A percentile compares a stretch with the other conserved stretches of the same genome.
These are phyloP conservation scores for Pseudovirgaria hyperparasitica DNA, from an alignment of 2,329 filamentous ascomycete species.

Conservation along the genomic window DNA sequence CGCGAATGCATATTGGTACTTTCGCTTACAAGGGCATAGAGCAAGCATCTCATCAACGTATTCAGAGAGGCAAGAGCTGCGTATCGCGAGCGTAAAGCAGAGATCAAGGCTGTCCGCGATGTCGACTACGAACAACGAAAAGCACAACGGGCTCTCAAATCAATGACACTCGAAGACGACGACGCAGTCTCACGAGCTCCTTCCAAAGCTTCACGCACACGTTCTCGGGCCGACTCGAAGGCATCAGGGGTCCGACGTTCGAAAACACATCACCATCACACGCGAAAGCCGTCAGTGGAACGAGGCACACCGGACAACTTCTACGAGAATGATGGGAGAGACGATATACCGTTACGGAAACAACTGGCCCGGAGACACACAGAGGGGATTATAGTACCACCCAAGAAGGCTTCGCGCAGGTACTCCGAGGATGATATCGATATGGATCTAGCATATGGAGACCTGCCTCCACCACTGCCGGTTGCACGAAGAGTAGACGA, in stretches of 20 bases:
- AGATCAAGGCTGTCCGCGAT: slow-evolving; percentile 60
- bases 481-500: slow-evolving; percentile 36
- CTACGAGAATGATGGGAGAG: slow-evolving; percentile 28
- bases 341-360: slow-evolving; percentile 12
- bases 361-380: slow-evolving; percentile 32
- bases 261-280: slow-evolving; percentile 12
- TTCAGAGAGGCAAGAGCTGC: slow-evolving; percentile 86
- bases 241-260: slow-evolving; percentile 14
- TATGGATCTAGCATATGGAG: slow-evolving; percentile 85
- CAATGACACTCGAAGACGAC: slow-evolving; percentile 31
- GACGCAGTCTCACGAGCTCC: slow-evolving; percentile 11
- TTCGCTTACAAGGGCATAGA: slow-evolving; percentile 36
- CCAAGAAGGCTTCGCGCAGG: slow-evolving; percentile 15
- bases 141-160: slow-evolving; percentile 45
- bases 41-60: slow-evolving; percentile 78
- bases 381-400: slow-evolving; percentile 17
- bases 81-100: slow-evolving; percentile 78
- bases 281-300: slow-evolving; percentile 23
- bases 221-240: slow-evolving; percentile 18
- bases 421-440: slow-evolving; percentile 49
- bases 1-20: not conserved
- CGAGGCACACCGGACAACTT: slow-evolving; percentile 34
- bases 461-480: slow-evolving; percentile 57
- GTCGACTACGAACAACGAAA: slow-evolving; percentile 42
- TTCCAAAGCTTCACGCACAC: slow-evolving; percentile 6